Base-by-base conservation (phyloP, 108 stramenopile species). In the Heterococcus sp. region DNA sequence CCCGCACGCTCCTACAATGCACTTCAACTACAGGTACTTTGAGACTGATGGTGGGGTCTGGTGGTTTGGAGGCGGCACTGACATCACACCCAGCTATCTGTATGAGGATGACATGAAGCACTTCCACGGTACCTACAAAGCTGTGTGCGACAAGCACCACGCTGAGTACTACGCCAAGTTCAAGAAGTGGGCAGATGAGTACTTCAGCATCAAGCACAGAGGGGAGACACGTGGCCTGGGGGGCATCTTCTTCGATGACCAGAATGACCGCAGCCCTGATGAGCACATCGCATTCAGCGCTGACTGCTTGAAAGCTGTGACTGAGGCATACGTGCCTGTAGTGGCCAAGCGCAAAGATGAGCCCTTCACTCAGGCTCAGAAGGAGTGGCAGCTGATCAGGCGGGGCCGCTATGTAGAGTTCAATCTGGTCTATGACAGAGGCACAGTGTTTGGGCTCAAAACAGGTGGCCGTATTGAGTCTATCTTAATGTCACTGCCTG, bases 21-120 rank as follows among this genome's bases (percentile, higher is more conserved):
- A 99, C 87, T 96, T 97, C 91, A 99, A 99, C 90, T 99, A 97
- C 89, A 92, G 98, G 2, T 96, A 96, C 88, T 99, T 99, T 86
- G 95, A 99, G 88, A 97, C 97, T 11, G 95, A 95, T 76, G 94
- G 94, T 66, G 95, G 95, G n/a, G 94, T 93, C 2, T 99, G 98
- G 98, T 99, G 98, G 98, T 99, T 97, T 78, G 98, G 98, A 27
- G 98, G 98, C 30, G 98, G 98, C 38, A 95, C 96, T 33, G 98
- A 99, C 89, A 96, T 99, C 76, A 99, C 98, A n/a, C 98, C 98
- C 3, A 83, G 88, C 78, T 99, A 97, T 86, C 84, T 99, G 63
- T 81, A 95, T 69, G 91, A 91, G 78, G 96, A 95, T 32, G 98
- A 99, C 80, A 96, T 97, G 92, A 90, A 85, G 72, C 96, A 99